Conservation (phyloP, 192 early-diverging fungal species). For the Ambispora gerdemannii region DNA sequence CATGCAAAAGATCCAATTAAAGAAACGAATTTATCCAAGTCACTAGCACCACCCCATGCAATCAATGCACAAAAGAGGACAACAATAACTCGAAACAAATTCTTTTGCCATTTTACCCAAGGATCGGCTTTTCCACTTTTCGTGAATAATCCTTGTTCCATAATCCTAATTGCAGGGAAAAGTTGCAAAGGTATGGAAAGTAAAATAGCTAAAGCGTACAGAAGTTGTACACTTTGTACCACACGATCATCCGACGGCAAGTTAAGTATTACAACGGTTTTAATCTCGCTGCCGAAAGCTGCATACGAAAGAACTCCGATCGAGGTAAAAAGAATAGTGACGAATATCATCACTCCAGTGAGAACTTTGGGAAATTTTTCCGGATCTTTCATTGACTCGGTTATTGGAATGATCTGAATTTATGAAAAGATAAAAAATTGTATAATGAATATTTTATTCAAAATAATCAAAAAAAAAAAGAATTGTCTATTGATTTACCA, state of each 20-base stretch:
- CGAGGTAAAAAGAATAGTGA: conserved; percentile 75
- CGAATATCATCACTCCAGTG: conserved; percentile 70
- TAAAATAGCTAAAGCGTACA: conserved; percentile 92
- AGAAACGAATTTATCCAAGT: conserved; percentile 80
- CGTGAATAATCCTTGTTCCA: conserved; percentile 81
- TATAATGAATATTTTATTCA: too few relatives aligned
- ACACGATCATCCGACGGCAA: conserved; percentile 65
- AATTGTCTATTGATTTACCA: conserved; percentile 44
- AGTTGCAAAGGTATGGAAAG: conserved; percentile 89
- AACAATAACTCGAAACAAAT: conserved; percentile 68
- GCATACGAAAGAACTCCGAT: conserved; percentile 83
- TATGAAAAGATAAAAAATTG: neutral
- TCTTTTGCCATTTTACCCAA: conserved; percentile 85
- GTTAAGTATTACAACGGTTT: conserved; percentile 87
- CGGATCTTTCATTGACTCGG: conserved; percentile 88
- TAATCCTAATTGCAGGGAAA: conserved; percentile 92
- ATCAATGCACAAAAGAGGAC: conserved; percentile 67
- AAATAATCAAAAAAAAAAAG: too few relatives aligned
- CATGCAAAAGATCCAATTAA: conserved; percentile 66
- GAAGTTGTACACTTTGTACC: conserved; percentile 70
- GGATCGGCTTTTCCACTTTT: conserved; percentile 76
- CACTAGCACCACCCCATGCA: conserved; percentile 70
- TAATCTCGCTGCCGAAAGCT: conserved; percentile 78
- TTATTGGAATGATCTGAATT: conserved; percentile 68
- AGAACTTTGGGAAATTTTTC: conserved; percentile 84